Evolutionary conservation across 768 basidiomycete genomes (phyloP).

Genomic region (Lyophyllum semitale): DNA sequence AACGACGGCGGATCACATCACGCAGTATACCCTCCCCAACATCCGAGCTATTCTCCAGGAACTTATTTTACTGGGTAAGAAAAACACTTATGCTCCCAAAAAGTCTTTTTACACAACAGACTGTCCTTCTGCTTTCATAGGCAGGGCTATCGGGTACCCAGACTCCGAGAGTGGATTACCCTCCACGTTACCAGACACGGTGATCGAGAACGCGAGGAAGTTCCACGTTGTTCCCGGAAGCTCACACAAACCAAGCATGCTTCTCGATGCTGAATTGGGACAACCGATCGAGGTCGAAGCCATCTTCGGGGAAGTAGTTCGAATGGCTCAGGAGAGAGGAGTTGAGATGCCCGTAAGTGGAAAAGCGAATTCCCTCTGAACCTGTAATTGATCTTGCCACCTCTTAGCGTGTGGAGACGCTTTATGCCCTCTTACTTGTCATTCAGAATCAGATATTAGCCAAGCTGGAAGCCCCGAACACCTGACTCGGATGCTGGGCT

Average conservation of each 20-base stretch:
- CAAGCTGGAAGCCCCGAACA: constrained; percentile 19
- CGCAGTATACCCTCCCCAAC: constrained; percentile 45
- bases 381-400: neutral
- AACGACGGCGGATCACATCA: constrained; percentile 41
- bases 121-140: neutral
- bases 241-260: constrained; percentile 60
- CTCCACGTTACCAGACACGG: constrained; percentile 37
- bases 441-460: constrained; percentile 62
- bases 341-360: constrained; percentile 54
- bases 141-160: constrained; percentile 21
- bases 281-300: constrained; percentile 69
- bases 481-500: too few relatives aligned
- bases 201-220: constrained; percentile 38
- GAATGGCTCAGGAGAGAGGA: constrained; percentile 45
- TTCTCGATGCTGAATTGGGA: constrained; percentile 55
- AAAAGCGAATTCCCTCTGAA: neutral
- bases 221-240: constrained; percentile 44
- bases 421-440: constrained; percentile 61
- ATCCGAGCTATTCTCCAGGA: constrained; percentile 49
- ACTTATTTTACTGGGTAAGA: constrained; percentile 42
- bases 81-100: neutral
- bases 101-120: neutral
- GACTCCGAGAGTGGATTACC: constrained; percentile 44
- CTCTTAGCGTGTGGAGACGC: constrained; percentile 55
- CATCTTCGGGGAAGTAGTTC: constrained; percentile 62